Conservation (phyloP, 345 rosid genomes). For the Stellera chamaejasme region DNA sequence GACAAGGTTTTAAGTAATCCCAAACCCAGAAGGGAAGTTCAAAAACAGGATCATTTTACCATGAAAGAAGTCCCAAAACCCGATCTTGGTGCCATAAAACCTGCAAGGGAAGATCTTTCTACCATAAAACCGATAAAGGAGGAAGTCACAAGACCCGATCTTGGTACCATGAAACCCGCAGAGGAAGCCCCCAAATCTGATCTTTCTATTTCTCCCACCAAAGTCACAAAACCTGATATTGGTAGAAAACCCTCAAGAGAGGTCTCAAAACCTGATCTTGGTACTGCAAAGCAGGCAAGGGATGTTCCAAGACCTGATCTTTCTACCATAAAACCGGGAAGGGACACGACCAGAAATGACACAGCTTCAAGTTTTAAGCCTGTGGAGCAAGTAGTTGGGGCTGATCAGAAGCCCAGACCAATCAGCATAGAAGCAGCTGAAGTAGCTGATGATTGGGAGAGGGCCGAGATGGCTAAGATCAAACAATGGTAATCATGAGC, state of each 20-base stretch:
- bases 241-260: constrained; percentile 8
- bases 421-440: constrained; percentile 14
- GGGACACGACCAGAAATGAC: constrained; percentile 6
- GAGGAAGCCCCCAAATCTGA: too few relatives aligned
- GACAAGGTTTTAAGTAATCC: constrained; percentile 9
- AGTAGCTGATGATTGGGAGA: constrained; percentile 55
- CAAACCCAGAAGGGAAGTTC: constrained; percentile 1
- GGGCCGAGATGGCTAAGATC: constrained; percentile 39
- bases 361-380: constrained; percentile 9
- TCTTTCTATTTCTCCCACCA: too few relatives aligned
- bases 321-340: constrained; percentile 11
- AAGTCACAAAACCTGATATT: constrained; percentile 2
- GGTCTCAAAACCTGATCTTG: constrained; percentile 3
- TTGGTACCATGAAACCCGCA: not conserved
- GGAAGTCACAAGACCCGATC: constrained; percentile 5
- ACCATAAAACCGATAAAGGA: constrained; percentile 9
- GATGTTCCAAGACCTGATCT: constrained; percentile 9
- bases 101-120: too few relatives aligned
- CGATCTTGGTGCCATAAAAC: not conserved
- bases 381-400: constrained; percentile 5
- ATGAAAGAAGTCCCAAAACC: constrained; percentile 3
- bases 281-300: constrained; percentile 4
- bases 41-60: too few relatives aligned
- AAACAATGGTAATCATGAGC: constrained; percentile 29
- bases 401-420: constrained; percentile 11